A percentile compares a stretch with the other conserved stretches of the same genome.
Evolutionary conservation across 2,329 filamentous ascomycete genomes (phyloP).

Genomic region (Myrmaecium sp.): DNA sequence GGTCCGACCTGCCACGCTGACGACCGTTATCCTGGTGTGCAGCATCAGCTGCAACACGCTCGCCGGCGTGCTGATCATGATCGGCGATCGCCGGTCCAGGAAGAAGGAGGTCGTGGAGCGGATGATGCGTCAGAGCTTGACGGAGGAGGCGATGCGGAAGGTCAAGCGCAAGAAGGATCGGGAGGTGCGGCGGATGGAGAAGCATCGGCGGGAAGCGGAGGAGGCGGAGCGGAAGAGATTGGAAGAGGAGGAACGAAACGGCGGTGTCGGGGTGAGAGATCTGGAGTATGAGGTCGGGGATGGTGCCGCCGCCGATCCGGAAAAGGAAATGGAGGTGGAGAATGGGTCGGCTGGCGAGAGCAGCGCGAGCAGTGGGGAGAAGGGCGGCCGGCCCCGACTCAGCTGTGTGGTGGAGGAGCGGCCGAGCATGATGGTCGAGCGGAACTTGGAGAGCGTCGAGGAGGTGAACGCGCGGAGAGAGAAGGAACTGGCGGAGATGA

Average conservation of each 20-base stretch:
- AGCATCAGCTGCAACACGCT: slow-evolving; percentile 64
- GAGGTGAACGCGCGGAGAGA: no score
- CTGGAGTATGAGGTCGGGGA: background rate
- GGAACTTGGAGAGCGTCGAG: no score
- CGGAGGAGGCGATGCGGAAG: slow-evolving; percentile 44
- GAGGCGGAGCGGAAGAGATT: slow-evolving; percentile 19
- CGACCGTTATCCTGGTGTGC: slow-evolving; percentile 64
- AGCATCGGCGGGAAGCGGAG: slow-evolving; percentile 14
- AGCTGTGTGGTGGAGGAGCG: no score
- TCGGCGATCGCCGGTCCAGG: slow-evolving; percentile 58
- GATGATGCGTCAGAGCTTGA: slow-evolving; percentile 61
- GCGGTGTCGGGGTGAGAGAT: no score
- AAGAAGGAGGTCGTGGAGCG: slow-evolving; percentile 76
- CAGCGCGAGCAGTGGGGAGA: no score
- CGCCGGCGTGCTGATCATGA: slow-evolving; percentile 57
- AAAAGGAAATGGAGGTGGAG: no score
- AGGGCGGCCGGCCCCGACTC: no score
- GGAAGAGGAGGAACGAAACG: background rate
- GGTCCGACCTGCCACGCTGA: slow-evolving; percentile 51
- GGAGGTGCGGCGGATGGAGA: no score
- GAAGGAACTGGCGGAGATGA: no score
- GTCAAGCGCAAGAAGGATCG: slow-evolving; percentile 29
- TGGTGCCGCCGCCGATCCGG: background rate
- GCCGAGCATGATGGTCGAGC: no score
- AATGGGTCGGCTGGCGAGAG: no score